Base-by-base conservation (phyloP, 192 early-diverging fungal genomes). In the Obelidium mucronatum region DNA sequence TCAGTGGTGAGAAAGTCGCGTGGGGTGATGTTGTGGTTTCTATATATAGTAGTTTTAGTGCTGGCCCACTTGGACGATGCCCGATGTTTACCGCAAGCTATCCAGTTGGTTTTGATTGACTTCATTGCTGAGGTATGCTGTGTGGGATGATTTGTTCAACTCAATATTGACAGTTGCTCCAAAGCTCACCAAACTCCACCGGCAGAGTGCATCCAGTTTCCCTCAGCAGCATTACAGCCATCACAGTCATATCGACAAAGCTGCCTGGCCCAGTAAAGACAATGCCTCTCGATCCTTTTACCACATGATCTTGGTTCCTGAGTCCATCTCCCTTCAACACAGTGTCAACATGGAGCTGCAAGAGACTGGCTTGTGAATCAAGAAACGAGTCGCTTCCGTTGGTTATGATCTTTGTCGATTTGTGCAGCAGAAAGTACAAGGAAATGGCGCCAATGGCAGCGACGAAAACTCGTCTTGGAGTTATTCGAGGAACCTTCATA, bases 141-240 rank as follows among this genome's bases (percentile, higher is more conserved):
- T 34, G 1, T 28, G 11, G 22, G 48, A 51, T 51, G 48, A 51
- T 51, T 22, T 51, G 8, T 51, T 51, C 48, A 22, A 13, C 11
- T 51, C 48, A 22, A 51, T 13, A 51, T 22, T 22, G 48, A 22
- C 8, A 51, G 22, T 22, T 22, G 11, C 48, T 51, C 48, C 11
- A 51, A 22, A 8, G 26, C 55, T 22, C 55, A 58, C 55, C 66
- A 86, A 56, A 72, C 31, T 72, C 69, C 31, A 72, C 36, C 34
- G 33, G 36, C 22, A 72, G 36, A 19, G 26, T 11, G n/a, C 69
- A 72, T 58, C 69, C 69, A 11, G 36, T 24, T 54, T 24, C 36
- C 69, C 69, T n/a, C 69, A 72, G 54, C n/a, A 72, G 15, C 52
- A 30, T 31, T 39, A 31, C 69, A 13, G 69, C 36, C 56, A 59